Conservation (phyloP, 2,329 filamentous ascomycete genomes). For the Fusarium sterilihyphosum region DNA sequence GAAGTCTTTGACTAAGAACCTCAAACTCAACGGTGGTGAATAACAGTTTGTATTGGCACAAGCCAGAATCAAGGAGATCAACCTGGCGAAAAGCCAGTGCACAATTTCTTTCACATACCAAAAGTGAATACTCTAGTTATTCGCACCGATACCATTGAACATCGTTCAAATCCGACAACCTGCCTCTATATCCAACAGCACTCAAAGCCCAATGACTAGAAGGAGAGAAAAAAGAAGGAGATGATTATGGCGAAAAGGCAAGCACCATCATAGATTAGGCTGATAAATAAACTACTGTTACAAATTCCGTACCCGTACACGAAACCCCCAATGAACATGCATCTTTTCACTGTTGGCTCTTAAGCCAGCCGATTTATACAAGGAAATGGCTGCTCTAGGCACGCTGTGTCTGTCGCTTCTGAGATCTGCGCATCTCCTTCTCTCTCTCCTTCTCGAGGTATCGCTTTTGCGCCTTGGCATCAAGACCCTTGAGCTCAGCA, state of each 20-base stretch:
- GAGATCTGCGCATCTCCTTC: conserved; percentile 70
- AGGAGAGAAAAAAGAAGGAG: neutral
- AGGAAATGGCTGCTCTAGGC: conserved; percentile 48
- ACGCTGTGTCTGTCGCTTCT: conserved; percentile 65
- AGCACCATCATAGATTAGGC: conserved; percentile 26
- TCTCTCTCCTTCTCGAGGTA: conserved; percentile 84
- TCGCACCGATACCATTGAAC: neutral
- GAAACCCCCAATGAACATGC: conserved; percentile 17
- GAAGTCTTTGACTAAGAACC: neutral
- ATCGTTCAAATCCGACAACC: neutral
- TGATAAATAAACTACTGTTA: conserved; percentile 33
- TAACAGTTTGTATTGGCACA: neutral
- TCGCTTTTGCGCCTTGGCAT: conserved; percentile 86
- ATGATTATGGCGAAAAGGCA: neutral
- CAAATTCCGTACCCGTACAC: conserved; percentile 26
- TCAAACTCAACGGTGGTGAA: neutral
- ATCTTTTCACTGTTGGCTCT: neutral
- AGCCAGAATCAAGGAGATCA: neutral
- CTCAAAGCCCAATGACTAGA: neutral
- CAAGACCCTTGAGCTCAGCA: conserved; percentile 77
- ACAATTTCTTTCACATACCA: neutral
- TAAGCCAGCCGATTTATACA: neutral
- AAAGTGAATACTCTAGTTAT: neutral
- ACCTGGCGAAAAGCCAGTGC: neutral
- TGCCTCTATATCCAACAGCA: neutral